Evolutionary conservation across 2,329 filamentous ascomycete species (phyloP).

Genomic region (Botryotinia convoluta): DNA sequence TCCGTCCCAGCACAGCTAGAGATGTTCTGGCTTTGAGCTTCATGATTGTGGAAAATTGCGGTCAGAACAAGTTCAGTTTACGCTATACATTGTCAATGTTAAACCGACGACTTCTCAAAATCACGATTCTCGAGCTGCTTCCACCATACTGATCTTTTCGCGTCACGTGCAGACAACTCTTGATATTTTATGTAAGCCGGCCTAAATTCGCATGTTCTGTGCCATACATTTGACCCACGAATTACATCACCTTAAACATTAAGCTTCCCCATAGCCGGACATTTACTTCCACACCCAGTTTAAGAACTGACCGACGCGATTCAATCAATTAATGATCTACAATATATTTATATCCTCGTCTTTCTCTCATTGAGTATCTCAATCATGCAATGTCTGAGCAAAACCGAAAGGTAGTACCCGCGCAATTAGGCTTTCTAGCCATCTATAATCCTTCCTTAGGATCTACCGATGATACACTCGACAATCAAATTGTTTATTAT

Average conservation of each 20-base stretch:
- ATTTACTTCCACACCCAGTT: background rate
- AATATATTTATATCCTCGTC: conserved; percentile 6
- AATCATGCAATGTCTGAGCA: conserved; percentile 34
- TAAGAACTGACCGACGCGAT: background rate
- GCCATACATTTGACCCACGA: background rate
- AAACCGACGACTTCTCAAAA: background rate
- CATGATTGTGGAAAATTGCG: background rate
- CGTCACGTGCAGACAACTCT: background rate
- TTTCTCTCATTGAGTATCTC: background rate
- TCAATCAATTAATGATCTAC: conserved; percentile 1
- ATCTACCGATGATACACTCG: conserved; percentile 55
- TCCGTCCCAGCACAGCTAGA: conserved; percentile 2
- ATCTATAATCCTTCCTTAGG: conserved; percentile 92
- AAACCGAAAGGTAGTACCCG: conserved; percentile 50
- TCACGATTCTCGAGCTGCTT: background rate
- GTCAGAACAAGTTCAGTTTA: background rate
- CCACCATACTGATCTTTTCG: background rate
- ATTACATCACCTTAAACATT: conserved; percentile 2
- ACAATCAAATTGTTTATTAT: conserved; percentile 91
- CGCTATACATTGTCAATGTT: background rate
- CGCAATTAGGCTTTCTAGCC: conserved; percentile 83
- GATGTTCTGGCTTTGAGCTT: conserved; percentile 9
- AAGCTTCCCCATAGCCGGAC: background rate
- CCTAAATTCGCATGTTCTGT: background rate
- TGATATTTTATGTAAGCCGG: background rate